These are phyloP conservation scores for Ophiostoma populinum DNA, from an alignment of 2,329 filamentous ascomycete genomes.

Conservation along the genomic window DNA sequence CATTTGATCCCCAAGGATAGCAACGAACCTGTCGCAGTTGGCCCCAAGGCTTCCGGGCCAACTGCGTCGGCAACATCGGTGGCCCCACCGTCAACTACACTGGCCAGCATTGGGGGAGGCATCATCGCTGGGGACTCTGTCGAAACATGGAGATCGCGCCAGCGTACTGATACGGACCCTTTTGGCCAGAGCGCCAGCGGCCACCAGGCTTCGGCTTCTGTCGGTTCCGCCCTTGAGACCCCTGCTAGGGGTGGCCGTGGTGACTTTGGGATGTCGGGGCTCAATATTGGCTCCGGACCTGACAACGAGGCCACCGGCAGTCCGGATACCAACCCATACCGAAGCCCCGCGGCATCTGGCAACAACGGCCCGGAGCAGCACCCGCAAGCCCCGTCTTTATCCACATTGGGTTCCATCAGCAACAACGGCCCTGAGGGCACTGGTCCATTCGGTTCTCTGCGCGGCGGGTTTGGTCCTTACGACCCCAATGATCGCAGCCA, in stretches of 20 bases:
- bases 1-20: slow-evolving; percentile 47
- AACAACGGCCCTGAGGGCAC: slow-evolving; percentile 22
- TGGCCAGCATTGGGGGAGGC: not conserved
- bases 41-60: not conserved
- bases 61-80: not conserved
- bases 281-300: slow-evolving; percentile 38
- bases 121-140: slow-evolving; percentile 16
- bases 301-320: slow-evolving; percentile 61
- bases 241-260: slow-evolving; percentile 35
- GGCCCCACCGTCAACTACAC: not conserved
- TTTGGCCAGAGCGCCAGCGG: slow-evolving; percentile 49
- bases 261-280: slow-evolving; percentile 46
- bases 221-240: slow-evolving; percentile 42
- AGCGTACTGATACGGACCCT: slow-evolving; percentile 57
- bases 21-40: slow-evolving; percentile 6
- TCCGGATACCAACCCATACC: slow-evolving; percentile 90
- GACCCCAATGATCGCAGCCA: slow-evolving; percentile 81
- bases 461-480: slow-evolving; percentile 32
- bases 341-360: slow-evolving; percentile 77
- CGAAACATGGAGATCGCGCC: slow-evolving; percentile 35
- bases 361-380: too few relatives aligned
- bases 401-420: too few relatives aligned
- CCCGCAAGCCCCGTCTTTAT: too few relatives aligned
- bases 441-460: slow-evolving; percentile 35
- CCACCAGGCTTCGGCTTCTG: slow-evolving; percentile 25